Evolutionary conservation across 2,329 filamentous ascomycete genomes (phyloP).

Genomic region (Cytospora piceae): DNA sequence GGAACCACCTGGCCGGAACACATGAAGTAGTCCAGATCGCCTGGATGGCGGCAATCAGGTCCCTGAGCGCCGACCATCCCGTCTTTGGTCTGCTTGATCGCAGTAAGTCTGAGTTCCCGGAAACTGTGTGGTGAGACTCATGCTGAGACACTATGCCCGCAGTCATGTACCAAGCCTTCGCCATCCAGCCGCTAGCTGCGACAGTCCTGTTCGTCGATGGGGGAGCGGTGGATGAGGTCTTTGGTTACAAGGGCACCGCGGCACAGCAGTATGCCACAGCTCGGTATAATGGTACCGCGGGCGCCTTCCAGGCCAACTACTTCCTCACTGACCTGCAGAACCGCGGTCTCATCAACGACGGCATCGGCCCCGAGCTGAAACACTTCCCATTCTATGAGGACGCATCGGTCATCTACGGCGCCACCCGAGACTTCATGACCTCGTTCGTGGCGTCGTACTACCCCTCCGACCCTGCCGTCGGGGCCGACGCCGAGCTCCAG

Average conservation of each 20-base stretch:
- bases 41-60: slow-evolving; percentile 50
- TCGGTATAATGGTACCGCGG: slow-evolving; percentile 38
- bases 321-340: slow-evolving; percentile 42
- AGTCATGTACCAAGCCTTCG: slow-evolving; percentile 41
- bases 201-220: slow-evolving; percentile 37
- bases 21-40: slow-evolving; percentile 50
- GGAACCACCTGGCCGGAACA: slow-evolving; percentile 48
- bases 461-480: slow-evolving; percentile 37
- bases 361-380: slow-evolving; percentile 42
- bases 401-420: slow-evolving; percentile 41
- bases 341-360: slow-evolving; percentile 46
- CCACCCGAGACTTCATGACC: slow-evolving; percentile 44
- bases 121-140: not conserved
- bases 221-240: slow-evolving; percentile 40
- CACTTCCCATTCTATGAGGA: slow-evolving; percentile 52
- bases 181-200: slow-evolving; percentile 37
- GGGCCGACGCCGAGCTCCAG: slow-evolving; percentile 46
- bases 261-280: slow-evolving; percentile 38
- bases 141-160: slow-evolving; percentile 18
- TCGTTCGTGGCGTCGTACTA: slow-evolving; percentile 52
- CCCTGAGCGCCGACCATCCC: slow-evolving; percentile 50
- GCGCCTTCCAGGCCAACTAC: slow-evolving; percentile 44
- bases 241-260: slow-evolving; percentile 37
- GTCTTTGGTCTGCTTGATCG: slow-evolving; percentile 44
- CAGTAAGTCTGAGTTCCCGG: slow-evolving; percentile 33